These are phyloP conservation scores for Fagopyrum tataricum DNA, from an alignment of 148 eudicot species.

Conservation along the genomic window DNA sequence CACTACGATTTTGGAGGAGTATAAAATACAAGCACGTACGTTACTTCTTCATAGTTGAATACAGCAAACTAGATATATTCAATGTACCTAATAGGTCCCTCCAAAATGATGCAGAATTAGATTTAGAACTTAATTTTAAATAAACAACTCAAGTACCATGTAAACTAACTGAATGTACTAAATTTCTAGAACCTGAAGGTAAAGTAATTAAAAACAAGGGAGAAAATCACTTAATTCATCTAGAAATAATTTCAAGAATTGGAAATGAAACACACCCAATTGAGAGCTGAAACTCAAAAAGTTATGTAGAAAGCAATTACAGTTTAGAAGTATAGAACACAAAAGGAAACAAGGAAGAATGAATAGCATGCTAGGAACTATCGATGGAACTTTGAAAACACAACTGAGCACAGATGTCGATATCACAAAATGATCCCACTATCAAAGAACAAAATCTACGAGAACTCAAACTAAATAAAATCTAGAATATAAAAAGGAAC, in stretches of 20 bases:
- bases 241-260: not conserved
- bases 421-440: not conserved
- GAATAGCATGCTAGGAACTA: no score
- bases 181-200: not conserved
- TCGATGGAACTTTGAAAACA: no score
- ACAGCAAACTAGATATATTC: not conserved
- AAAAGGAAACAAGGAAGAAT: no score
- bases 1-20: not conserved
- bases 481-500: not conserved
- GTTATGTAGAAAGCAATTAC: no score
- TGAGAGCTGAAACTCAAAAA: not conserved
- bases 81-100: not conserved
- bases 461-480: not conserved
- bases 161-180: no score
- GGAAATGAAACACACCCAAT: not conserved
- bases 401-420: no score
- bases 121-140: no score
- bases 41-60: no score
- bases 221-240: not conserved
- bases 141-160: no score
- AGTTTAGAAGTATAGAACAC: no score
- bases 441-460: not conserved
- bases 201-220: not conserved
- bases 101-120: not conserved
- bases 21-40: not conserved